Evolutionary conservation across 148 eudicot genomes (phyloP), one percentile per base, ranked within the genome.

Genomic region (Spergularia bocconei): DNA sequence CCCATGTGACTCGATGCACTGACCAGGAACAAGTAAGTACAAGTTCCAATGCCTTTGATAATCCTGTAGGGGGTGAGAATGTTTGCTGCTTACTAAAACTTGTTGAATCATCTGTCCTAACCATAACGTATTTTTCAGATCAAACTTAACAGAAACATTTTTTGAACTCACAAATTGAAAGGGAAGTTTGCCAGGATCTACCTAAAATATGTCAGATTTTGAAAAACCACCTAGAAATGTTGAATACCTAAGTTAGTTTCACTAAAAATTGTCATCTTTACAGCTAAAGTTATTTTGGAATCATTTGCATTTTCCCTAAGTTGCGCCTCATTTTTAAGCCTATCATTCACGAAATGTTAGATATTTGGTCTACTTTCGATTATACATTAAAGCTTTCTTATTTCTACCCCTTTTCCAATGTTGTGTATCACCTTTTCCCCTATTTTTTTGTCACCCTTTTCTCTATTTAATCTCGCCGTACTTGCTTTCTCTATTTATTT

Each of bases 1-100:
- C 94, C 47, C 99, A 95, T 79, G 96, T 95, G 69, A 95, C 99
- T 48, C 86, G 89, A 77, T 89, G 92, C 78, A 87, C 90, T 71
- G 81, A 79, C 79, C 88, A 61, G 80, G 83, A 88, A 80, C 93
- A 89, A 81, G 99, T 95, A 85, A 89, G 96, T 84, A 53, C 56
- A 58, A 39, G 17, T 52, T 63, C 23, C 21, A 17, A 21, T 67
- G 38, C 29, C 20, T 76, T 74, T 6, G 25, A 16, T 16, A 56
- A 56, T 66, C 20, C 38, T 67, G 65, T 19, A 0, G 10, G 54
- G 50, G 36, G 16, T 13, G 13, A 11, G 63, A 44, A 54, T 53
- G 23, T 66, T 39, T 65, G 39, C 58, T 47, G 56, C 58, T 67
- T 48, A 15, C 54, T 36, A 38, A 16, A 67, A 66, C 71, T 36